Evolutionary conservation across 2,329 filamentous ascomycete species (phyloP), one percentile per base, ranked within the genome.

Genomic region (Ophiocordyceps robertsii): DNA sequence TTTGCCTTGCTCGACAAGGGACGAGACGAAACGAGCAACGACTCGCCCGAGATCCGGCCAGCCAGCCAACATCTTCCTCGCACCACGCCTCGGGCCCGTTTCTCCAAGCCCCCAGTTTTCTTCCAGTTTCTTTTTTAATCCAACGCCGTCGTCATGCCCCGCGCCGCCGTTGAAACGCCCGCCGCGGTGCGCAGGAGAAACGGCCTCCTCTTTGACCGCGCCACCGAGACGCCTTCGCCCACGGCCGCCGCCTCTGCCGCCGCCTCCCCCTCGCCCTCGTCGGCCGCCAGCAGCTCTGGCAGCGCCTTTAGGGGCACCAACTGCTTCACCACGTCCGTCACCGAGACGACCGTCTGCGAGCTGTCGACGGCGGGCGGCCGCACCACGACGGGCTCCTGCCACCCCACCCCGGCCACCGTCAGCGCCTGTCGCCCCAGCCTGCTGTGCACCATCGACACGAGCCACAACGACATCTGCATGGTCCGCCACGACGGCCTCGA

Each of bases 351-450:
- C 11, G 43, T 53, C 11, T 75, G 70, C 58, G 58, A 60, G 11
- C 40, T 60, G 6, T n/a, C n/a, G n/a, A n/a, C n/a, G n/a, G n/a
- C n/a, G n/a, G n/a, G n/a, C n/a, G n/a, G n/a, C n/a, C n/a, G n/a
- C n/a, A n/a, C n/a, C n/a, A n/a, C n/a, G n/a, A n/a, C n/a, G n/a
- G n/a, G 57, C 19, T 50, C 62, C 12, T 75, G 69, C 62, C 59
- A 50, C 51, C 47, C 55, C 17, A 65, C 64, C 38, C 46, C 51
- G 9, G 49, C 57, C 36, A 50, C 57, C 39, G 57, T 54, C 16
- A 54, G 58, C 29, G 57, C 60, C 16, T 76, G 73, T 61, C 57
- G 56, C 9, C 51, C 57, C 5, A 65, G 63, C 31, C 59, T 66
- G 44, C 57, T 67, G 49, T 77, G 73, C 66, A 55, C 52, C 47